These are phyloP conservation scores for Pyrenophora seminiperda DNA, from an alignment of 2,329 filamentous ascomycete genomes.

Conservation along the genomic window DNA sequence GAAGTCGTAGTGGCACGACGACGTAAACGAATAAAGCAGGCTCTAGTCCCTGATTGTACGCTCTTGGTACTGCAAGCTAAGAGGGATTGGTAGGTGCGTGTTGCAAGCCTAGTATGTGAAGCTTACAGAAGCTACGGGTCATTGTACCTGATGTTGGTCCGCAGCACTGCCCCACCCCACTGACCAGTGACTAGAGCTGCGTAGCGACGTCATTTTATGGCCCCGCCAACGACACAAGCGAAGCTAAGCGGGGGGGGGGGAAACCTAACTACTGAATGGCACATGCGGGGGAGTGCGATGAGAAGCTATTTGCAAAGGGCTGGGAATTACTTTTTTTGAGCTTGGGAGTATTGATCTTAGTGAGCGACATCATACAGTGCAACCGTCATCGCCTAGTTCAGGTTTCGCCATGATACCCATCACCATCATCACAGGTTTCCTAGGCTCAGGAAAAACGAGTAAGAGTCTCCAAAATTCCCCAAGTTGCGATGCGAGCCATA, in stretches of 20 bases:
- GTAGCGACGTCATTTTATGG: constrained; percentile 15
- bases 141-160: constrained; percentile 13
- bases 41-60: constrained; percentile 5
- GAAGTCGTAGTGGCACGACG: background rate
- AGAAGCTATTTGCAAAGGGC: background rate
- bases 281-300: constrained; percentile 1
- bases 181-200: constrained; percentile 2
- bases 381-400: background rate
- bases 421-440: constrained; percentile 94
- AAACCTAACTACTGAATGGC: constrained; percentile 2
- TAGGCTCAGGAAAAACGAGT: constrained; percentile 93
- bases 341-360: no score
- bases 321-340: background rate
- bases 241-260: constrained; percentile 8
- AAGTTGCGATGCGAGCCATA: background rate
- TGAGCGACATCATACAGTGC: no score
- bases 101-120: background rate
- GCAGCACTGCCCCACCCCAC: constrained; percentile 7
- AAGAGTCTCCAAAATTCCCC: constrained; percentile 2
- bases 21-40: constrained; percentile 11
- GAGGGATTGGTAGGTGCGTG: background rate
- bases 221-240: constrained; percentile 6
- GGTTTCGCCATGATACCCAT: constrained; percentile 67
- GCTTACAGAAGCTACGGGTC: constrained; percentile 5
- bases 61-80: constrained; percentile 7